Evolutionary conservation across 805 yeast species (phyloP).

Genomic region (Komagataella phaffii): DNA sequence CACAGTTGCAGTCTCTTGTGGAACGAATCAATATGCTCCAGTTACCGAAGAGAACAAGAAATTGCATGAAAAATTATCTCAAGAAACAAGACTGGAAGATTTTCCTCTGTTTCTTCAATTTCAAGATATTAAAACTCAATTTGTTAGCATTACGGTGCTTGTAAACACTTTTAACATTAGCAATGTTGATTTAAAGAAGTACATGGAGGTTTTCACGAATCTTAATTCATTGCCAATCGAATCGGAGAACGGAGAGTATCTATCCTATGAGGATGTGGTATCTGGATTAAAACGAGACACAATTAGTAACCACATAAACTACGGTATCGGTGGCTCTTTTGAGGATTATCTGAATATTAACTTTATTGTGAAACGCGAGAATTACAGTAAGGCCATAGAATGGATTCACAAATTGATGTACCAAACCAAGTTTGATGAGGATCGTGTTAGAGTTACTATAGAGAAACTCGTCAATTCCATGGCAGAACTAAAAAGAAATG

Average conservation of each 20-base stretch:
- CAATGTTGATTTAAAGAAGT: slow-evolving; percentile 42
- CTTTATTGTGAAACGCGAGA: slow-evolving; percentile 44
- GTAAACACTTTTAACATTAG: slow-evolving; percentile 37
- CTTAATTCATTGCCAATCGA: slow-evolving; percentile 63
- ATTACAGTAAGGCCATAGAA: slow-evolving; percentile 55
- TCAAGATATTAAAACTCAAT: slow-evolving; percentile 71
- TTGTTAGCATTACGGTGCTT: slow-evolving; percentile 53
- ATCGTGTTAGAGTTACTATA: slow-evolving; percentile 51
- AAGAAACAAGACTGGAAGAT: slow-evolving; percentile 20
- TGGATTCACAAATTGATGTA: slow-evolving; percentile 65
- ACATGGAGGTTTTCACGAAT: slow-evolving; percentile 47
- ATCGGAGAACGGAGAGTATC: slow-evolving; percentile 40
- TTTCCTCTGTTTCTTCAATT: slow-evolving; percentile 64
- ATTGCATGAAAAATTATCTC: slow-evolving; percentile 9
- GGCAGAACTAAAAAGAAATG: slow-evolving; percentile 53
- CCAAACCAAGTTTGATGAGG: slow-evolving; percentile 56
- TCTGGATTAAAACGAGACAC: slow-evolving; percentile 62
- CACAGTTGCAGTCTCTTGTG: slow-evolving; percentile 52
- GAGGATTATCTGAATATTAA: slow-evolving; percentile 54
- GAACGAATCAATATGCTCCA: slow-evolving; percentile 25
- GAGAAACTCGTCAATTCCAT: slow-evolving; percentile 47
- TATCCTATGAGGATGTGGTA: slow-evolving; percentile 69
- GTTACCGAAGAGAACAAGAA: slow-evolving; percentile 8
- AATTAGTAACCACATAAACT: slow-evolving; percentile 39
- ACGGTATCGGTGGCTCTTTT: slow-evolving; percentile 45